Evolutionary conservation across 2,329 filamentous ascomycete species (phyloP).

Genomic region (Aureobasidium melanogenum): DNA sequence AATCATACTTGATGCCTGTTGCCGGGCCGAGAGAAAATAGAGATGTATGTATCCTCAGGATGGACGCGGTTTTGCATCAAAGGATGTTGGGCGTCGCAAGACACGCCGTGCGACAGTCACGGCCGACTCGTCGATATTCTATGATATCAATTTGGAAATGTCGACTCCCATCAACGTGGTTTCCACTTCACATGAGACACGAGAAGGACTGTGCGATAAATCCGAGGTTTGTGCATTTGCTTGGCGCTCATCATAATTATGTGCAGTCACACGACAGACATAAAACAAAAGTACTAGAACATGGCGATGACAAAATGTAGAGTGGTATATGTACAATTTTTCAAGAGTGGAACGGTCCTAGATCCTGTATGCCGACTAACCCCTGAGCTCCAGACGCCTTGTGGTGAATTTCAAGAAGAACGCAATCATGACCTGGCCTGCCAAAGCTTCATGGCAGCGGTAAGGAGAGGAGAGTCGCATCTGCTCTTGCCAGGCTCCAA

Average conservation of each 20-base stretch:
- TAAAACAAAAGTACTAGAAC: neutral
- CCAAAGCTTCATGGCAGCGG: conserved; percentile 4
- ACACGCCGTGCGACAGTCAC: neutral
- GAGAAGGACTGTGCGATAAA: neutral
- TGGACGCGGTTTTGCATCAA: neutral
- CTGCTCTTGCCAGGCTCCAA: conserved; percentile 12
- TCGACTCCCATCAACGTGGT: neutral
- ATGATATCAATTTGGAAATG: neutral
- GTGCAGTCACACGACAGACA: neutral
- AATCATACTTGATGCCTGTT: conserved; percentile 4
- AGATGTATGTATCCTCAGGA: neutral
- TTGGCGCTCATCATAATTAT: neutral
- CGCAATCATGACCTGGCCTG: neutral
- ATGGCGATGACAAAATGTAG: neutral
- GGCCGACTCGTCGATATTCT: too few relatives aligned
- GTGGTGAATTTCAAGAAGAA: neutral
- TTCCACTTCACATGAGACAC: neutral
- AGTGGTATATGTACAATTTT: conserved; percentile 7
- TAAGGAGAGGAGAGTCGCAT: neutral
- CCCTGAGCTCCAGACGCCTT: neutral
- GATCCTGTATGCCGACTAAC: neutral
- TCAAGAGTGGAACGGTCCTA: neutral
- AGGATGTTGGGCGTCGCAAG: neutral
- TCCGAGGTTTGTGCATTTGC: neutral
- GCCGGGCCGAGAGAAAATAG: neutral